Evolutionary conservation across 1,284 basidiomycete genomes (phyloP).

Genomic region (Sporisorium iseilematis-ciliati): DNA sequence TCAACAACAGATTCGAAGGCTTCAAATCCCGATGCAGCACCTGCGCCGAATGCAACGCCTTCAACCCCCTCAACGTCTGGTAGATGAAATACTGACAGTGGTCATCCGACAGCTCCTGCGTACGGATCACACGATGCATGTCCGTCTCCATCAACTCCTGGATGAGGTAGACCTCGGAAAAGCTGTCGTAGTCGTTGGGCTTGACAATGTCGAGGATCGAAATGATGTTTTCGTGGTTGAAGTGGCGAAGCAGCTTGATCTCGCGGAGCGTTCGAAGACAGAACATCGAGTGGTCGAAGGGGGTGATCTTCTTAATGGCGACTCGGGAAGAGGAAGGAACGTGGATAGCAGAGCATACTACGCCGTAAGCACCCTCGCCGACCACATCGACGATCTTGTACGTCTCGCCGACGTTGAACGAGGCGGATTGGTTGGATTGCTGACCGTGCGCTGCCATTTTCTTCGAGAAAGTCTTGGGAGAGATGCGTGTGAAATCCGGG

Average conservation of each 20-base stretch:
- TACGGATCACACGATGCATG: slow-evolving; percentile 69
- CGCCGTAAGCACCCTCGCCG: slow-evolving; percentile 72
- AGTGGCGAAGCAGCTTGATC: slow-evolving; percentile 68
- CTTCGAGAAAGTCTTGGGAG: background rate
- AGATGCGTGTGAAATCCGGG: background rate
- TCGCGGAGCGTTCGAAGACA: slow-evolving; percentile 67
- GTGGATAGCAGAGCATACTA: slow-evolving; percentile 71
- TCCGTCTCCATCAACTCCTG: slow-evolving; percentile 70
- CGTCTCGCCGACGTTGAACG: slow-evolving; percentile 57
- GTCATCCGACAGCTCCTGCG: slow-evolving; percentile 75
- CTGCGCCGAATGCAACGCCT: slow-evolving; percentile 68
- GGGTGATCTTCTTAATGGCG: slow-evolving; percentile 71
- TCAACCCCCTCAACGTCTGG: slow-evolving; percentile 73
- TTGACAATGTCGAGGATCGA: slow-evolving; percentile 62
- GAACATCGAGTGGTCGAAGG: slow-evolving; percentile 70
- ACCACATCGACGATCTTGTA: slow-evolving; percentile 71
- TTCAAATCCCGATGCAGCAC: slow-evolving; percentile 68
- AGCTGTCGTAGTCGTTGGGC: slow-evolving; percentile 78
- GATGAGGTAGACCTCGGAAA: slow-evolving; percentile 94
- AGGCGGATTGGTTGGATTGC: slow-evolving; percentile 32
- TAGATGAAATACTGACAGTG: slow-evolving; percentile 97
- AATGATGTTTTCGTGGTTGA: slow-evolving; percentile 68
- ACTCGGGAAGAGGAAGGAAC: slow-evolving; percentile 66
- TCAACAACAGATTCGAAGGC: slow-evolving; percentile 66
- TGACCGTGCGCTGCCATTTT: slow-evolving; percentile 42